Base-by-base conservation (phyloP, 2,329 filamentous ascomycete genomes). In the Phyllosticta paracitricarpa region DNA sequence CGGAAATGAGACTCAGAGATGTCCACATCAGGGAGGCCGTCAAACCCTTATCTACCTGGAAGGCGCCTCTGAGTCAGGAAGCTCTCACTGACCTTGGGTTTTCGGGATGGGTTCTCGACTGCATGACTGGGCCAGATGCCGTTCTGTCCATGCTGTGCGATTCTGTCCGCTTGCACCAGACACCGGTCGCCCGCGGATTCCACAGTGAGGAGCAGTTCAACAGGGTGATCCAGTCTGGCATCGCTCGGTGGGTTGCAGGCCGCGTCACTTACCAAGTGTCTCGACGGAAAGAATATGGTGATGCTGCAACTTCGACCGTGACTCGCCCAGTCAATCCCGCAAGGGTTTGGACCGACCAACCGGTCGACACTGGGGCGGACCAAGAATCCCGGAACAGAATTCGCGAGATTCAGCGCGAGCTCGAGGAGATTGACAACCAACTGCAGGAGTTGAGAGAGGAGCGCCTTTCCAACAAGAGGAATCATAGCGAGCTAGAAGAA, bases 111-210 rank as follows among this genome's bases (percentile, higher is more conserved):
- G 86, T 91, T 0, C 79, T 89, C 26, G 89, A 97, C 69, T 89
- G 83, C 62, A 71, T 99, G 5, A 81, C 86, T 35, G 94, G 93
- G 0, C 95, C 95, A 0, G 85, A 87, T 1, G 82, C 89, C 1
- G 89, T 99, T 1, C 77, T 97, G 35, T 88, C 90, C 6, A 94
- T 96, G 88, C 82, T 99, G 24, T 97, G 91, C 72, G 82, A 85
- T 12, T 87, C 89, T 66, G 84, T 82, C 62, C 81, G 78, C 59
- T 73, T 97, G 6, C 85, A 96, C 67, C 77, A 78, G 26, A 86
- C 87, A 5, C 90, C 84, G 0, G 81, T 93, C 54, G 79, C 83
- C 17, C 76, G 85, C 14, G 72, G 72, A 4, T 84, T 89, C 9
- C 84, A 92, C 35, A 82, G 73, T 2, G 82, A 89, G 33, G 78